phyloP scores from a whole-genome alignment of 108 stramenopile genomes.

The Cyclotella sp. region DNA sequence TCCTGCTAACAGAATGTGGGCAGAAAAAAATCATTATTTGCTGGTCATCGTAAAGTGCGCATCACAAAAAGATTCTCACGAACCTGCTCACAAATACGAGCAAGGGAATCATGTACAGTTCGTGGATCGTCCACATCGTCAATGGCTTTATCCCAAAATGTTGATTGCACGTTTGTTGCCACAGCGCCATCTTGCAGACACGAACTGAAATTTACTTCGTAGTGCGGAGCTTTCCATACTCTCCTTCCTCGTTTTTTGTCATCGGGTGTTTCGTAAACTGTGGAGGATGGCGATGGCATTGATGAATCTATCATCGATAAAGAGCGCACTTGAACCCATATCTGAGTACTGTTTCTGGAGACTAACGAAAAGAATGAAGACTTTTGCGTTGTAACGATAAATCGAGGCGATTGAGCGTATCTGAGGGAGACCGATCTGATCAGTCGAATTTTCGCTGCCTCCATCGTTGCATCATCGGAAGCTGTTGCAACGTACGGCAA shows the following conservation, averaged over 20 bases:
- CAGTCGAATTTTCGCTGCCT: no score
- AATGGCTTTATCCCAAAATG: conserved; percentile 40
- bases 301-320: conserved; percentile 5
- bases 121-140: conserved; percentile 41
- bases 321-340: background rate
- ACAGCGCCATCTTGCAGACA: background rate
- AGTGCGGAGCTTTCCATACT: conserved; percentile 33
- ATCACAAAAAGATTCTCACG: background rate
- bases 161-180: conserved; percentile 4
- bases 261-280: background rate
- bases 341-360: background rate
- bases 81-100: conserved; percentile 55
- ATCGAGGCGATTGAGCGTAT: background rate
- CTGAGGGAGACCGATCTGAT: background rate
- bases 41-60: background rate
- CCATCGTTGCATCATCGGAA: no score
- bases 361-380: no score
- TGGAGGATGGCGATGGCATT: background rate
- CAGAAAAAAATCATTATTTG: conserved; percentile 7
- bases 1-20: conserved; percentile 49
- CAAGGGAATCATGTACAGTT: conserved; percentile 28
- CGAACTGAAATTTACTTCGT: conserved; percentile 8
- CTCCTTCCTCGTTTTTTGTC: conserved; percentile 35
- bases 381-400: background rate
- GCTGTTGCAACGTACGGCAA: no score